A percentile compares a stretch with the other conserved stretches of the same genome.
Conservation (phyloP, 345 rosid species). For the Angophora floribunda region DNA sequence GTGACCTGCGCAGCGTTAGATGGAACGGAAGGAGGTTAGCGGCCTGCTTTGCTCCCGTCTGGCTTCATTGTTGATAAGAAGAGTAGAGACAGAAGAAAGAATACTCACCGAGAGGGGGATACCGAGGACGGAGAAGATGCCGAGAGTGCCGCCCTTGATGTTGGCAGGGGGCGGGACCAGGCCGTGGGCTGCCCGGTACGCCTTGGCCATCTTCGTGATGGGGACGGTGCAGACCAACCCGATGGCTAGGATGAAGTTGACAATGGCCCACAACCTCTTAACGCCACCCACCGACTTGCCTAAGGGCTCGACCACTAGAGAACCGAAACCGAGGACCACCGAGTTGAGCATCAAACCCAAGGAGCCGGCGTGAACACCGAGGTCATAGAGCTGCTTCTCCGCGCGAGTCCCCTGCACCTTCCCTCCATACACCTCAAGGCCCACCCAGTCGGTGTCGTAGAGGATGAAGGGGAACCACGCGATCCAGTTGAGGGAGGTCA, state of each 20-base stretch:
- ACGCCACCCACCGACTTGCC: conserved; percentile 34
- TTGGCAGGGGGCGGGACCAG: conserved; percentile 28
- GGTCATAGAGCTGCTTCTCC: conserved; percentile 27
- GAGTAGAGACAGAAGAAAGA: background rate
- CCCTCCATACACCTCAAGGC: conserved; percentile 87
- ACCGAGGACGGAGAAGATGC: conserved; percentile 57
- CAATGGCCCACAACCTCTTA: background rate
- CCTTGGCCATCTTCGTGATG: conserved; percentile 53
- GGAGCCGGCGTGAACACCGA: conserved; percentile 74
- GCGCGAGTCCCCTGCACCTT: conserved; percentile 15
- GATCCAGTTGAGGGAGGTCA: conserved; percentile 79
- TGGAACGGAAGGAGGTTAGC: background rate
- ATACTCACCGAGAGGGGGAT: conserved; percentile 65
- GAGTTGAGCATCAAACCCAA: conserved; percentile 79
- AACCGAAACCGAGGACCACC: conserved; percentile 53
- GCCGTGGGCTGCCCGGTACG: conserved; percentile 15
- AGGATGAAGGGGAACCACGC: conserved; percentile 88
- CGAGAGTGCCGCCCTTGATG: conserved; percentile 47
- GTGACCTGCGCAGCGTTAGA: conserved; percentile 42
- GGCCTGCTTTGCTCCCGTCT: background rate
- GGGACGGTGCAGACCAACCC: conserved; percentile 46
- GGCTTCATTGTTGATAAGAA: background rate
- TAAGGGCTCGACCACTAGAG: conserved; percentile 39
- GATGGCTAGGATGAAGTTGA: conserved; percentile 54
- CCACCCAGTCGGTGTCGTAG: conserved; percentile 93